A percentile compares a stretch with the other conserved stretches of the same genome.
phyloP scores from a whole-genome alignment of 257 asterid species.

The Solanum okadae region DNA sequence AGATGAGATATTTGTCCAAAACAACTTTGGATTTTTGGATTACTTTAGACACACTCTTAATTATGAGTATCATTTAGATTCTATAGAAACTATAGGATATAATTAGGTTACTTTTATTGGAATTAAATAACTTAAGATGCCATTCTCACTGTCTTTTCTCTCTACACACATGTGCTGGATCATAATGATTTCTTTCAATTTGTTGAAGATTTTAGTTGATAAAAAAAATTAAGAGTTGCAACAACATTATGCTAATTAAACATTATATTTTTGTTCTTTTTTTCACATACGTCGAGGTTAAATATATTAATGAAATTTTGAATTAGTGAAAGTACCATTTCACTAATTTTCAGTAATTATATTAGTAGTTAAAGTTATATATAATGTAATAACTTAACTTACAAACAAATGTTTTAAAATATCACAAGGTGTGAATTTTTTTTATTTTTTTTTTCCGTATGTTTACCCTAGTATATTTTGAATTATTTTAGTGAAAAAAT shows the following conservation, averaged over 20 bases:
- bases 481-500: too few relatives aligned
- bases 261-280: not conserved
- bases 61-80: not conserved
- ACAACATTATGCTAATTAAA: not conserved
- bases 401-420: not conserved
- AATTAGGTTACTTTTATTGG: not conserved
- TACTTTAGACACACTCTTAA: not conserved
- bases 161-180: not conserved
- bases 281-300: not conserved
- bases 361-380: not conserved
- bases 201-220: not conserved
- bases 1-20: not conserved
- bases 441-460: too few relatives aligned
- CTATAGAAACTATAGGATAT: not conserved
- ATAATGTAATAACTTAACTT: not conserved
- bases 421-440: not conserved
- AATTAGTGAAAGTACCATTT: not conserved
- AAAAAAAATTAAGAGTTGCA: not conserved
- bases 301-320: not conserved
- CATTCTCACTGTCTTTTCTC: not conserved
- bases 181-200: not conserved
- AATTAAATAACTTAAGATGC: not conserved
- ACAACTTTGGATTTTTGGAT: not conserved
- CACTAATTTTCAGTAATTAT: not conserved
- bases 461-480: too few relatives aligned